phyloP scores from a whole-genome alignment of 2,329 filamentous ascomycete species.

The Trichoderma sp. region DNA sequence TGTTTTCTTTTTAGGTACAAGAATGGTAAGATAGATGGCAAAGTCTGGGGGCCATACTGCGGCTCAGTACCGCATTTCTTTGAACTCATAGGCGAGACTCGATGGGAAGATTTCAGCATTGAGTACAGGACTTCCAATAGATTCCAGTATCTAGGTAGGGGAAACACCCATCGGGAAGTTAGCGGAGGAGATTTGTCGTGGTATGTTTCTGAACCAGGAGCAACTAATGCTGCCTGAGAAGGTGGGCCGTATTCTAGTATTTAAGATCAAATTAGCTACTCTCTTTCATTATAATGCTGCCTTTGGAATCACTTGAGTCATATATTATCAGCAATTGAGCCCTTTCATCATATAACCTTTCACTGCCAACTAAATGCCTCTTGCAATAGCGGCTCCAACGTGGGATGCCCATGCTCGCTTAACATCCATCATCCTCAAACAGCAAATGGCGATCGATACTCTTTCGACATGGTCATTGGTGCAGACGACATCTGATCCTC shows the following conservation, averaged over 20 bases:
- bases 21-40: not conserved
- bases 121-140: not conserved
- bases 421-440: not conserved
- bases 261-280: not conserved
- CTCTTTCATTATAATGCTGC: not conserved
- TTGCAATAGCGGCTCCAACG: not conserved
- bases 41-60: not conserved
- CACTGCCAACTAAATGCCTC: not conserved
- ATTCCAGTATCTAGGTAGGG: not conserved
- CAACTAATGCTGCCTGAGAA: not conserved
- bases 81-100: not conserved
- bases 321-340: not conserved
- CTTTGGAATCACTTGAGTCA: not conserved
- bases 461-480: not conserved
- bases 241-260: not conserved
- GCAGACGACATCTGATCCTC: not conserved
- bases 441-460: not conserved
- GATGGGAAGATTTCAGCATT: not conserved
- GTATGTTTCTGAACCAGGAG: not conserved
- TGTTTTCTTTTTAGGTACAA: not conserved
- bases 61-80: not conserved
- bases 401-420: not conserved
- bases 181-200: not conserved
- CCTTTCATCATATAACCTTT: not conserved
- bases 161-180: not conserved